Evolutionary conservation across 805 yeast genomes (phyloP).

Genomic region (Pichia nakasei): DNA sequence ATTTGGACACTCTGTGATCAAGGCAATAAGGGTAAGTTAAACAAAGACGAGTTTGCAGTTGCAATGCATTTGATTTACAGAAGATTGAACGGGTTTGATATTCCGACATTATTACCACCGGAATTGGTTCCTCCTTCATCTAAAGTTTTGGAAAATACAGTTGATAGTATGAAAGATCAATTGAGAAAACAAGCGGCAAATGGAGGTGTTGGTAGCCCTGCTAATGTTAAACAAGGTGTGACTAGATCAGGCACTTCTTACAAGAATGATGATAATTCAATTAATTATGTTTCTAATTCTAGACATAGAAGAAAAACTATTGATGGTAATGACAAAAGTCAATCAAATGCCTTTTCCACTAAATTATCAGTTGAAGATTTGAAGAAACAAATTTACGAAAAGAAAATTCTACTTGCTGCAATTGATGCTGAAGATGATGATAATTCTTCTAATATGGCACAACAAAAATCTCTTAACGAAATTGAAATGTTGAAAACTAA

Average conservation of each 20-base stretch:
- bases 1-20: conserved; percentile 89
- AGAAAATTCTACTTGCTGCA: conserved; percentile 61
- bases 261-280: conserved; percentile 66
- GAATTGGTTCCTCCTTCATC: conserved; percentile 85
- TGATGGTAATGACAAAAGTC: conserved; percentile 12
- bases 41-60: conserved; percentile 86
- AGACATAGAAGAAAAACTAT: conserved; percentile 40
- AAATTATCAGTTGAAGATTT: conserved; percentile 44
- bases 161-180: conserved; percentile 60
- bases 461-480: conserved; percentile 37
- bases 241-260: conserved; percentile 45
- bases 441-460: conserved; percentile 17
- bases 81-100: conserved; percentile 76
- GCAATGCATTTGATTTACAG: conserved; percentile 97
- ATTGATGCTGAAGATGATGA: conserved; percentile 59
- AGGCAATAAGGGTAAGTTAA: conserved; percentile 72
- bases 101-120: conserved; percentile 78
- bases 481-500: conserved; percentile 58
- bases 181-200: conserved; percentile 33
- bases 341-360: conserved; percentile 15
- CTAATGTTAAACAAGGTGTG: conserved; percentile 20
- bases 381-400: conserved; percentile 60
- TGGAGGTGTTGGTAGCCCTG: conserved; percentile 19
- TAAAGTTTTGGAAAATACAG: conserved; percentile 60
- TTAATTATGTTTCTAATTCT: conserved; percentile 51